Conservation (phyloP, 2,329 filamentous ascomycete genomes). For the Cladophialophora carrionii region DNA sequence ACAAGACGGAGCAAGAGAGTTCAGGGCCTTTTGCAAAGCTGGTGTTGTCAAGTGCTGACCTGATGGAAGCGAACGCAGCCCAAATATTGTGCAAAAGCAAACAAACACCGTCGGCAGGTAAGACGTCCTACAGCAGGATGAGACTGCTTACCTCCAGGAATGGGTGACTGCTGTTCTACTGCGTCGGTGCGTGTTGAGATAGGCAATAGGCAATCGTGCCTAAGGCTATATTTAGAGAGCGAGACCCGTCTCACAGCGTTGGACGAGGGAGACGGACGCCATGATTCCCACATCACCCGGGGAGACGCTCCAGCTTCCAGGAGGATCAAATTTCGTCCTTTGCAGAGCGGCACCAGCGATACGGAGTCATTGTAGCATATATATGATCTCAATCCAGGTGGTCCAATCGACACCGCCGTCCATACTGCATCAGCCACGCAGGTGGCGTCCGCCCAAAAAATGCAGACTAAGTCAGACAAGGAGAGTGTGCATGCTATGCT, state of each 20-base stretch:
- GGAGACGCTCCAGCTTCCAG: neutral
- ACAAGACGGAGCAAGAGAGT: neutral
- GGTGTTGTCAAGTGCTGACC: neutral
- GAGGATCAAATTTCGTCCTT: neutral
- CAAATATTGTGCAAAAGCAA: too few species aligned
- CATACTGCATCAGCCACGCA: conserved; percentile 5
- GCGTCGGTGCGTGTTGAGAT: neutral
- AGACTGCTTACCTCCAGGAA: neutral
- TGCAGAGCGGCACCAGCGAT: neutral
- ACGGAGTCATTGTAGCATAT: neutral
- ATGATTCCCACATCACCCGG: neutral
- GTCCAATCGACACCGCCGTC: neutral
- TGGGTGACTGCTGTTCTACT: too few species aligned
- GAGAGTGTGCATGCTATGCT: neutral
- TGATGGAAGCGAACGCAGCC: neutral
- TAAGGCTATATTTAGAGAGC: conserved; percentile 3
- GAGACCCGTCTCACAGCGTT: conserved; percentile 3
- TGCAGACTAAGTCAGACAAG: conserved; percentile 14
- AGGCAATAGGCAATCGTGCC: neutral
- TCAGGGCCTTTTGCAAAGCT: neutral
- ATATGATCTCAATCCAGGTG: neutral
- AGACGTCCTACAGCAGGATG: neutral
- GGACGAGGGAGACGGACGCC: neutral
- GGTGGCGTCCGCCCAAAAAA: conserved; percentile 9
- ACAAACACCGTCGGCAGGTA: neutral